Evolutionary conservation across 345 rosid genomes (phyloP).

Genomic region (Acer negundo): DNA sequence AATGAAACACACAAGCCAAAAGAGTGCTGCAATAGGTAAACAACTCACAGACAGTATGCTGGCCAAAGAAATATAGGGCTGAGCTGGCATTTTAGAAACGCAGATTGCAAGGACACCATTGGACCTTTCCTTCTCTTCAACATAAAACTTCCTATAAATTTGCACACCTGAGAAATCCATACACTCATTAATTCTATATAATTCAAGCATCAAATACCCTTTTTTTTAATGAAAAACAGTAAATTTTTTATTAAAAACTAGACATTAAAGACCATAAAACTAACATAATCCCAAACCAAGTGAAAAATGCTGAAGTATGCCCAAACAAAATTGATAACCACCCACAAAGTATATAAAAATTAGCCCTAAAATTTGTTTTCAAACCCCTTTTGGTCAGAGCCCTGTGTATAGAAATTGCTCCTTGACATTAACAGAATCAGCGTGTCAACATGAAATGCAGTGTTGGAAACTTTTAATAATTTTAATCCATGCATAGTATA

Average conservation of each 20-base stretch:
- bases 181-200: neutral
- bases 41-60: conserved; percentile 63
- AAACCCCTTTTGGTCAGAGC: neutral
- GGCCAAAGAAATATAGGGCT: conserved; percentile 62
- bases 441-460: neutral
- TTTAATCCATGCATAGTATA: neutral
- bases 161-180: conserved; percentile 44
- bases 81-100: conserved; percentile 47
- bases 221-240: too few relatives aligned
- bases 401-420: neutral
- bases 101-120: conserved; percentile 71
- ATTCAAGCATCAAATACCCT: neutral
- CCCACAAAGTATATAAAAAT: neutral
- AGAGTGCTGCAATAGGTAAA: conserved; percentile 1
- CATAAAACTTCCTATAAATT: conserved; percentile 67
- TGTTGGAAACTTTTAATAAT: neutral
- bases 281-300: neutral
- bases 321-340: neutral
- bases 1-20: neutral
- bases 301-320: neutral
- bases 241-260: too few relatives aligned
- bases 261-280: neutral
- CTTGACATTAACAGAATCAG: neutral
- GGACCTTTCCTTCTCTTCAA: conserved; percentile 61
- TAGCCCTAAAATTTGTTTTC: neutral